Base-by-base conservation (phyloP, 164 flowering plant species). In the Umbilicus rupestris region DNA sequence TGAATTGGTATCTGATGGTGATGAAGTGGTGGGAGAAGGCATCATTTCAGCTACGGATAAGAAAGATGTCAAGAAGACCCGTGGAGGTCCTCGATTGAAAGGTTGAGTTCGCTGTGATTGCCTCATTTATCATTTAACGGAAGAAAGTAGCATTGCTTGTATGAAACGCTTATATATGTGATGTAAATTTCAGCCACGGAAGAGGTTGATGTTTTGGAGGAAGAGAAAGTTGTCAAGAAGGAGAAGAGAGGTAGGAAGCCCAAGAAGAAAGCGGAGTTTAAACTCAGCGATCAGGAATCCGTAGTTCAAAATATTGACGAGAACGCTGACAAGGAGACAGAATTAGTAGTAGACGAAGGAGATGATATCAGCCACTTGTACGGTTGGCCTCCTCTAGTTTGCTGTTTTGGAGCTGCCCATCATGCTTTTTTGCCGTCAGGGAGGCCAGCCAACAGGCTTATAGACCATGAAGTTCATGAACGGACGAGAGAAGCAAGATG, bases 391-490 rank as follows among this genome's bases (percentile, higher is more conserved):
- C 95, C 96, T 52, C 88, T 90, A 33, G 91, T 94, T 63, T 90
- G 96, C 77, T 94, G 96, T 82, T 90, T 89, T 75, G 98, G 98
- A 71, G 82, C 93, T 44, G 87, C 90, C 59, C 92, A 84, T 64
- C 85, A 87, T 76, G 83, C 84, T 39, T 94, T 94, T 77, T 71
- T 94, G 55, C 95, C 96, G 7, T 84, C 93, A 17, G 97, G 93
- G 63, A 81, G 89, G 76, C 93, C 82, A 39, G 84, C 97, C 35
- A 88, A 89, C 76, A 81, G 99, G 66, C 84, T 90, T 46, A 60
- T 91, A 33, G 82, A 91, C 78, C 65, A 87, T 73, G 88, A 86
- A 75, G 75, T 86, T 22, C 93, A 87, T 77, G 89, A 85, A 39
- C 71, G 80, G 30, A 78, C 67, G 79, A 84, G 77, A 65, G 93